phyloP scores from a whole-genome alignment of 2,329 filamentous ascomycete genomes.

The Neurospora crassa region DNA sequence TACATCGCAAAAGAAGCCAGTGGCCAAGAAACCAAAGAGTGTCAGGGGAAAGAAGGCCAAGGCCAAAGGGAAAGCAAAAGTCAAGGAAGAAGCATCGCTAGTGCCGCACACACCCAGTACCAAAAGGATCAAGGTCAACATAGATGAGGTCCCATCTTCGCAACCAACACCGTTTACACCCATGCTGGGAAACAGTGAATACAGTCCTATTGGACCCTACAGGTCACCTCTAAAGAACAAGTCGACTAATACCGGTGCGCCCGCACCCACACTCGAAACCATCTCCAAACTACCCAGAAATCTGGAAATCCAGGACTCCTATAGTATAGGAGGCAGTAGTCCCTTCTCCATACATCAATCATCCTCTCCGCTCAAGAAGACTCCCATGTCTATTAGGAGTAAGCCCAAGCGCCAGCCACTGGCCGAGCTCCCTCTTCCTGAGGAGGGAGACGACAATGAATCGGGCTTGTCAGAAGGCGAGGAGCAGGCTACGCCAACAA shows the following conservation, averaged over 20 bases:
- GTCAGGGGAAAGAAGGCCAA: background rate
- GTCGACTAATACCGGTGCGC: slow-evolving; percentile 18
- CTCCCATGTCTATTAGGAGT: background rate
- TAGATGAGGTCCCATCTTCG: slow-evolving; percentile 37
- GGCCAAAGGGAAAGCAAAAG: background rate
- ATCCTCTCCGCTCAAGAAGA: slow-evolving; percentile 9
- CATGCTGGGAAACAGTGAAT: slow-evolving; percentile 27
- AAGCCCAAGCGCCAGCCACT: slow-evolving; percentile 6
- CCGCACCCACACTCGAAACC: slow-evolving; percentile 15
- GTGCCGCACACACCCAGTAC: slow-evolving; percentile 33
- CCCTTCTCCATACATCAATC: slow-evolving; percentile 8
- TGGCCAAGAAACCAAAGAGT: background rate
- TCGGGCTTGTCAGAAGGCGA: background rate
- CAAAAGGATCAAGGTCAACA: slow-evolving; percentile 25
- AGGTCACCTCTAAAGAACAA: slow-evolving; percentile 31
- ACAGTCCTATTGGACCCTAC: slow-evolving; percentile 22
- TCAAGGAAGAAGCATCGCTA: slow-evolving; percentile 18
- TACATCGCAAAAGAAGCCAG: background rate
- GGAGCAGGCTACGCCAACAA: slow-evolving; percentile 7
- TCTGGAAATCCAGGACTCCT: slow-evolving; percentile 37
- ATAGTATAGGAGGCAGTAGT: slow-evolving; percentile 25
- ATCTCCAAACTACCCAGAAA: slow-evolving; percentile 18
- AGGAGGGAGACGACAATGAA: slow-evolving; percentile 1
- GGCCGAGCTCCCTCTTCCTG: background rate
- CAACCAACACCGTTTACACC: slow-evolving; percentile 33